A percentile compares a stretch with the other conserved stretches of the same genome.
phyloP scores from a whole-genome alignment of 257 asterid genomes.

The Nicotiana otophora region DNA sequence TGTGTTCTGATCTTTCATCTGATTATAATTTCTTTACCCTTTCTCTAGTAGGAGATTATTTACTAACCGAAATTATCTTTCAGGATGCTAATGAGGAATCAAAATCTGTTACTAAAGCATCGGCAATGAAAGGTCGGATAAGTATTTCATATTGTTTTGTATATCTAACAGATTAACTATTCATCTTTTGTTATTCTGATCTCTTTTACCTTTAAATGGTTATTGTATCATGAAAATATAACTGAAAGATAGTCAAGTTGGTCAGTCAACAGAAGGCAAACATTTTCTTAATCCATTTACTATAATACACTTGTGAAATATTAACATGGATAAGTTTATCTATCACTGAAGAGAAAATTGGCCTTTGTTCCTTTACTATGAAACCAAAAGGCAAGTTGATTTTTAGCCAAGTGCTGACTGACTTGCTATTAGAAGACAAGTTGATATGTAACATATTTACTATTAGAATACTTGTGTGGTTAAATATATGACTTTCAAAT shows the following conservation, averaged over 20 bases:
- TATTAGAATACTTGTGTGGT: background rate
- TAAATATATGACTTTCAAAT: background rate
- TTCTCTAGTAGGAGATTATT: background rate
- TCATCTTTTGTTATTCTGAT: background rate
- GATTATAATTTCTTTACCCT: background rate
- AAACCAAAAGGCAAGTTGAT: background rate
- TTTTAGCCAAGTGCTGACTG: background rate
- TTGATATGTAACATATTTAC: background rate
- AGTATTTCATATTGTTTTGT: background rate
- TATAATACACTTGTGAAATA: background rate
- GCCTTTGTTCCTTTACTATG: background rate
- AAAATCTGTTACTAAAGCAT: conserved; percentile 76
- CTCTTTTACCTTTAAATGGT: background rate
- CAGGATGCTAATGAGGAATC: conserved; percentile 91
- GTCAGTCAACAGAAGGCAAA: background rate
- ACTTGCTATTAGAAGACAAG: too few species aligned
- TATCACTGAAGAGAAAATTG: background rate
- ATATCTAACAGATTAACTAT: background rate
- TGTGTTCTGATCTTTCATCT: background rate
- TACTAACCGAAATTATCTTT: background rate
- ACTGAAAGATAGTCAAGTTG: background rate
- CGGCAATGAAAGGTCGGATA: conserved; percentile 70
- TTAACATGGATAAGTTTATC: too few species aligned
- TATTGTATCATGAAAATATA: background rate
- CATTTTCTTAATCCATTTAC: background rate